Evolutionary conservation across 164 flowering plant genomes (phyloP), one percentile per base, ranked within the genome.

Genomic region (Tetrastigma voinierianum): DNA sequence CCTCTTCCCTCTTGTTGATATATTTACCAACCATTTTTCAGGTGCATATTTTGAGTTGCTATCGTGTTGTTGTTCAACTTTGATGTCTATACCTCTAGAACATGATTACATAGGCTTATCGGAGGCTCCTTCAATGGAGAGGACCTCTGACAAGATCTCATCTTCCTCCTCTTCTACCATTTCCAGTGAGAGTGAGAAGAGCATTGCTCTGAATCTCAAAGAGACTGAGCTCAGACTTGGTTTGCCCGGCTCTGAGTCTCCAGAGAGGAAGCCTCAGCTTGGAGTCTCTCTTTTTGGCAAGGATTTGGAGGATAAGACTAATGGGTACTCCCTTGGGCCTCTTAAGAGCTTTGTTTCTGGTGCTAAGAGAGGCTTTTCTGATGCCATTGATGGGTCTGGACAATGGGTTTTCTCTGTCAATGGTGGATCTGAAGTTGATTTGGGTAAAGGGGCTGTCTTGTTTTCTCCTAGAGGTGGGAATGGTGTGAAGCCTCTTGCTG

Each of bases 181-280:
- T 15, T 32, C 72, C 62, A 40, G 55, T 11, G 67, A 70, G 24
- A 65, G 66, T 18, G 69, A 40, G 43, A 70, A 67, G 16, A 56
- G 32, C 57, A n/a, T 58, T 18, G 25, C 46, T 69, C 63, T 71
- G 24, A 75, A 67, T 55, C 61, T 78, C 56, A 75, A 70, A 51
- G 79, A 70, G 48, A 79, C 82, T 21, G 82, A 79, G 61, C 75
- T 79, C 4, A 72, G 78, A 52, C 82, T 79, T 51, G 82, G 82
- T 18, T 62, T 76, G 56, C 82, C 82, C 17, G 82, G 82, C 15
- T 78, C 73, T 51, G 54, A 45, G 46, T 74, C 69, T 32, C 76
- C 74, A 4, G 76, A 67, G 52, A 74, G 72, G 21, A 77, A 71
- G 47, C 57, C 71, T 43, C 23, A 24, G 43, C 17, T 43, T 25